These are phyloP conservation scores for Xylariaceae sp. DNA, from an alignment of 2,329 filamentous ascomycete species.

Conservation along the genomic window DNA sequence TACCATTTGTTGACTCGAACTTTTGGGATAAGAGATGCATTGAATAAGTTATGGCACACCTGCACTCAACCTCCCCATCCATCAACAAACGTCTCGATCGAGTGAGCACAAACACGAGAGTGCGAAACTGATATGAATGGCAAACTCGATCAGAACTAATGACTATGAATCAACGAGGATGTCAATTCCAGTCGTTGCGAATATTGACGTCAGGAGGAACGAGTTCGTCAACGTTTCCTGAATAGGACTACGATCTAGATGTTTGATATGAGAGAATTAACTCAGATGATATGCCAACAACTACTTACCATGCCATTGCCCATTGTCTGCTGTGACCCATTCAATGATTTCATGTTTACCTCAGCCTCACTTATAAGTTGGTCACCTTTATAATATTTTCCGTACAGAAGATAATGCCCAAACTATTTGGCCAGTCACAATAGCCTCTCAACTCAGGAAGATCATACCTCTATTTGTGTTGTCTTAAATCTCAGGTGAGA, in stretches of 20 bases:
- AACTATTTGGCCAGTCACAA: too few species aligned
- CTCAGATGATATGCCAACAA: conserved; percentile 13
- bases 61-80: neutral
- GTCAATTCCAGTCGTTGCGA: conserved; percentile 1
- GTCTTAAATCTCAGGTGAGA: too few species aligned
- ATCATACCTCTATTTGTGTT: too few species aligned
- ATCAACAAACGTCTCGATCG: neutral
- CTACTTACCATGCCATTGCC: conserved; percentile 1
- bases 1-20: neutral
- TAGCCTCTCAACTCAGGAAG: too few species aligned
- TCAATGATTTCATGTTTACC: too few species aligned
- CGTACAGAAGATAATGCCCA: too few species aligned
- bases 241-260: conserved; percentile 23
- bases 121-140: neutral
- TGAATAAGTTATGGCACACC: neutral
- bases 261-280: conserved; percentile 24
- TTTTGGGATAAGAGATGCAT: conserved; percentile 1
- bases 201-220: conserved; percentile 5
- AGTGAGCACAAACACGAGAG: conserved; percentile 5
- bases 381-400: too few species aligned
- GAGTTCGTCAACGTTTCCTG: conserved; percentile 17
- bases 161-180: conserved; percentile 4
- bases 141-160: neutral
- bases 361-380: too few species aligned
- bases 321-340: conserved; percentile 3